Conservation (phyloP, 805 yeast genomes). For the Wickerhamiella occidentalis region DNA sequence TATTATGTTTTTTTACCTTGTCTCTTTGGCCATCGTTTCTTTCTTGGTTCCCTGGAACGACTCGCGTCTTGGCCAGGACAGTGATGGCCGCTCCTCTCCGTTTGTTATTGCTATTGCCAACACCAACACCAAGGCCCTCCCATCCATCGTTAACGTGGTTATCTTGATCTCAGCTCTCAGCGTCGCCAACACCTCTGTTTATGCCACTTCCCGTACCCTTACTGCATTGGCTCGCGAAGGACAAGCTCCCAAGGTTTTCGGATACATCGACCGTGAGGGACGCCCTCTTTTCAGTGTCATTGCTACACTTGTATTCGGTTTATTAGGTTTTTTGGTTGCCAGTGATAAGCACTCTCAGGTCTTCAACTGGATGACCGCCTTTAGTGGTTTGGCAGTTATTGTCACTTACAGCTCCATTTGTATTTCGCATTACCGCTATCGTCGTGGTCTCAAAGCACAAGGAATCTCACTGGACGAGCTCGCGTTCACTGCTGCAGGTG, state of each 20-base stretch:
- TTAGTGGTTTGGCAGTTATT: slow-evolving; percentile 50
- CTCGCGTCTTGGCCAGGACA: slow-evolving; percentile 34
- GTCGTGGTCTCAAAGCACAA: slow-evolving; percentile 49
- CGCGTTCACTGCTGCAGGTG: slow-evolving; percentile 49
- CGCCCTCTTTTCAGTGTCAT: slow-evolving; percentile 51
- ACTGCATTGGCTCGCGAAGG: slow-evolving; percentile 53
- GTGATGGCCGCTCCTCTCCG: slow-evolving; percentile 59
- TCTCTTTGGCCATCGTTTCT: slow-evolving; percentile 40
- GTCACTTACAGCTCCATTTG: slow-evolving; percentile 55
- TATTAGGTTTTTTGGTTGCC: slow-evolving; percentile 46
- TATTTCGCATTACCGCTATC: slow-evolving; percentile 47
- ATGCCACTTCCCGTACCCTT: slow-evolving; percentile 55
- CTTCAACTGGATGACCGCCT: slow-evolving; percentile 52
- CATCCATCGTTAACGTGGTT: slow-evolving; percentile 55
- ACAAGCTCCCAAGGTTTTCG: slow-evolving; percentile 45
- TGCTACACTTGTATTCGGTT: slow-evolving; percentile 42
- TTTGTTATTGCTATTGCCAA: slow-evolving; percentile 58
- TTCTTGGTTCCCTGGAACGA: slow-evolving; percentile 52
- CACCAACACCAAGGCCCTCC: slow-evolving; percentile 54
- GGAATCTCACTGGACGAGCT: slow-evolving; percentile 55
- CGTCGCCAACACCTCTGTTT: slow-evolving; percentile 64
- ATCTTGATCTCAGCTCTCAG: slow-evolving; percentile 55
- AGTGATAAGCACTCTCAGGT: slow-evolving; percentile 41
- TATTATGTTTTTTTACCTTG: slow-evolving; percentile 50
- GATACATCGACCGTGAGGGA: slow-evolving; percentile 53